Evolutionary conservation across 2,329 filamentous ascomycete species (phyloP), one percentile per base, ranked within the genome.

Genomic region (Sporothrix sp.): DNA sequence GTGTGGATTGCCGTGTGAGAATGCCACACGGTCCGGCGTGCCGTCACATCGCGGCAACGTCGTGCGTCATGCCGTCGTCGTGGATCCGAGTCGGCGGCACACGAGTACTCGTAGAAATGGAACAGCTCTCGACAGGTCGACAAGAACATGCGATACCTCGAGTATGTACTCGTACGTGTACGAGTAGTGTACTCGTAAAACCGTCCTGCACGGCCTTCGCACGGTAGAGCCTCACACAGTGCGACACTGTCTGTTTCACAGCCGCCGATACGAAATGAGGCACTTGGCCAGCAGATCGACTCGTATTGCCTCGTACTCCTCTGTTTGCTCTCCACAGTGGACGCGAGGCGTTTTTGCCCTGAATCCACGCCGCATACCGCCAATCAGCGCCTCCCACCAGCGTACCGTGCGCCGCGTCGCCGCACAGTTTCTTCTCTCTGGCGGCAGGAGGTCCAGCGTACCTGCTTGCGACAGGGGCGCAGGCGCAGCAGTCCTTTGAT

Each of bases 281-380:
- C 9, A 32, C 40, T 21, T 16, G 27, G n/a, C n/a, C n/a, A n/a
- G n/a, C n/a, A n/a, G n/a, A n/a, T n/a, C n/a, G n/a, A n/a, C n/a
- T n/a, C n/a, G n/a, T n/a, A n/a, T n/a, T n/a, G n/a, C n/a, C n/a
- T n/a, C n/a, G n/a, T n/a, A n/a, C n/a, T n/a, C n/a, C n/a, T n/a
- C n/a, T n/a, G n/a, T n/a, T n/a, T n/a, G n/a, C 23, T 30, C 37
- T 51, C 43, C 36, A 33, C 32, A 33, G 45, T 44, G 38, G 45
- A 42, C 32, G 45, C 46, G 44, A 52, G 51, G 51, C 51, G 46
- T 52, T 52, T 52, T 52, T 33, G 43, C 16, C 10, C 4, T 25
- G 20, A 23, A 25, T n/a, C 20, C 20, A n/a, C n/a, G n/a, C n/a
- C n/a, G n/a, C n/a, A n/a, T n/a, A n/a, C 11, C 20, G 13, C 18